Evolutionary conservation across 1,284 basidiomycete species (phyloP).

Genomic region (Tilletia indica): DNA sequence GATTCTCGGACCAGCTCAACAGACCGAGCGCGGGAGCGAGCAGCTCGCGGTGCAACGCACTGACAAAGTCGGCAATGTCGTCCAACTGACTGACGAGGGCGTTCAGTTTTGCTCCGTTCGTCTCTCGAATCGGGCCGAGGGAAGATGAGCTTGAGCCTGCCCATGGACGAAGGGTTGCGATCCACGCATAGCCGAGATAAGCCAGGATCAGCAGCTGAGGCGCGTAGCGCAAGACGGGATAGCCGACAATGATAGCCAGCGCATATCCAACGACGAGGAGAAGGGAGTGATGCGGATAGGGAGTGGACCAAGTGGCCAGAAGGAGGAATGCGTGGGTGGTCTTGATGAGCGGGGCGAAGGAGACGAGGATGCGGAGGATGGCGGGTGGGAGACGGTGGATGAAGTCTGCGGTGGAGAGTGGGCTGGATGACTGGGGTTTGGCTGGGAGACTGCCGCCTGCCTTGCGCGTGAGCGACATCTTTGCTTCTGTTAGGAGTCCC

Average conservation of each 20-base stretch:
- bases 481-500: background rate
- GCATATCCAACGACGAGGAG: conserved; percentile 48
- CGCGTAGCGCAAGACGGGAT: conserved; percentile 49
- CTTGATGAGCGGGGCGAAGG: conserved; percentile 35
- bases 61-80: conserved; percentile 48
- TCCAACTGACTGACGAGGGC: conserved; percentile 41
- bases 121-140: background rate
- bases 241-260: conserved; percentile 46
- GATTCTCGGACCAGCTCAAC: conserved; percentile 36
- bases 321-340: conserved; percentile 36
- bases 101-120: conserved; percentile 34
- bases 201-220: conserved; percentile 43
- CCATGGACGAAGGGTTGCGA: conserved; percentile 16
- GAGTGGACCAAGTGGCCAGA: conserved; percentile 43
- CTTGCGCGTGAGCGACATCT: background rate
- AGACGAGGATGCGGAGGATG: conserved; percentile 17
- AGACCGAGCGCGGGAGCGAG: conserved; percentile 36
- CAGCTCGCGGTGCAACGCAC: conserved; percentile 32
- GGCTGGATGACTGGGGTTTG: background rate
- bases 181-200: conserved; percentile 37
- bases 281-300: conserved; percentile 29
- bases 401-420: conserved; percentile 14
- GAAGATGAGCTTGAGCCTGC: background rate
- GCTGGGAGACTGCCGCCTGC: background rate
- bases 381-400: conserved; percentile 18